Evolutionary conservation across 2,329 filamentous ascomycete species (phyloP).

Genomic region (Calycina herbarum): DNA sequence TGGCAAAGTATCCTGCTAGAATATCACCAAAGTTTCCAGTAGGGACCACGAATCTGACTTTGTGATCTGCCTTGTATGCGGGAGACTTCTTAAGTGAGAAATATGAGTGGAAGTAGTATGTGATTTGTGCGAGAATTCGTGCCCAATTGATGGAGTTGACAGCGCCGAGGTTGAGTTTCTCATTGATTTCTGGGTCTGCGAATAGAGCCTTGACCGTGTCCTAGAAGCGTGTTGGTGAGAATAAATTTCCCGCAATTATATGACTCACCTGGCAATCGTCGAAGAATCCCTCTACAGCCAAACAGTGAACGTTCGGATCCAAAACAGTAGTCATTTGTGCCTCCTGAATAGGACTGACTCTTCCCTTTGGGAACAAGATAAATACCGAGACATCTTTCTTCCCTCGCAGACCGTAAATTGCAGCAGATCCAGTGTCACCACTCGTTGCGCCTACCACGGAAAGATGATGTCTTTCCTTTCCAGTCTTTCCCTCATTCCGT

Average conservation of each 20-base stretch:
- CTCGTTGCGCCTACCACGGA: constrained; percentile 86
- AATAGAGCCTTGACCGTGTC: constrained; percentile 95
- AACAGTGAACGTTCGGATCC: constrained; percentile 89
- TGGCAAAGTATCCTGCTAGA: constrained; percentile 88
- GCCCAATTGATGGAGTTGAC: constrained; percentile 98
- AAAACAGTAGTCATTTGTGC: constrained; percentile 95
- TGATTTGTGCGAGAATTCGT: constrained; percentile 92
- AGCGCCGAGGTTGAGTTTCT: constrained; percentile 78
- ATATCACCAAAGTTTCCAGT: constrained; percentile 98
- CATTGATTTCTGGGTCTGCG: constrained; percentile 80
- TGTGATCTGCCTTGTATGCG: constrained; percentile 63
- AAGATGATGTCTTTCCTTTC: constrained; percentile 67
- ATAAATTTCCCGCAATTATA: background rate
- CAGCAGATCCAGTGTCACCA: constrained; percentile 88
- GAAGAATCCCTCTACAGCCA: constrained; percentile 87
- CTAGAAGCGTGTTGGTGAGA: constrained; percentile 39
- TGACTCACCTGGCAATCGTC: constrained; percentile 81
- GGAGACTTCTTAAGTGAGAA: constrained; percentile 70
- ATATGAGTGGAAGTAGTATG: constrained; percentile 96
- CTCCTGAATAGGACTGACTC: constrained; percentile 89
- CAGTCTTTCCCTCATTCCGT: constrained; percentile 68
- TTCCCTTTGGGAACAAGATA: constrained; percentile 89
- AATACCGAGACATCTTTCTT: constrained; percentile 98
- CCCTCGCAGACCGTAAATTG: constrained; percentile 90
- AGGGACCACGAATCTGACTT: constrained; percentile 83